Percentiles rank a stretch among this genome's conserved stretches.
These are phyloP conservation scores for Schizonepeta tenuifolia DNA, from an alignment of 257 asterid species.

Conservation along the genomic window DNA sequence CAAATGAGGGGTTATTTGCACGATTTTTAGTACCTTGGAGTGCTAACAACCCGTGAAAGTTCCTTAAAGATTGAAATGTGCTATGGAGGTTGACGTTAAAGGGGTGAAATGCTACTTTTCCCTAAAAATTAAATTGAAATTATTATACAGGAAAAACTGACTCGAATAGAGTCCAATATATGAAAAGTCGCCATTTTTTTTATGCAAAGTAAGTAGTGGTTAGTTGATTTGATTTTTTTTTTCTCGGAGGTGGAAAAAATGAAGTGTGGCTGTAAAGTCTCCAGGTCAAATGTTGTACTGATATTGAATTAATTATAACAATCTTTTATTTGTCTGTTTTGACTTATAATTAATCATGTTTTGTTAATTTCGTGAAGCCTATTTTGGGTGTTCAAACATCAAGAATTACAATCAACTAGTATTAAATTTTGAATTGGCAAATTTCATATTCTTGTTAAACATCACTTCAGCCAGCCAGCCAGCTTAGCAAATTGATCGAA, in stretches of 20 bases:
- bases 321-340: not conserved
- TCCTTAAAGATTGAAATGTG: too few species aligned
- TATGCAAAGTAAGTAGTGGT: not conserved
- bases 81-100: too few species aligned
- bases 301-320: not conserved
- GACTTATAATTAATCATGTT: not conserved
- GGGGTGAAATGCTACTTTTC: too few species aligned
- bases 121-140: not conserved
- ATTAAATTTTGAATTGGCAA: too few species aligned
- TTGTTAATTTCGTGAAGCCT: not conserved
- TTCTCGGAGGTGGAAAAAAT: conserved; percentile 4
- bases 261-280: conserved; percentile 2
- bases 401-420: too few species aligned
- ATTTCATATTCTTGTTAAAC: not conserved
- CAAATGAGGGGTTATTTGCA: too few species aligned
- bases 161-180: not conserved
- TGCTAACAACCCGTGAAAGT: too few species aligned
- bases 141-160: not conserved
- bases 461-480: not conserved
- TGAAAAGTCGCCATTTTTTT: not conserved
- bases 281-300: conserved; percentile 10
- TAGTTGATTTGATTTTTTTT: not conserved
- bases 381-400: too few species aligned
- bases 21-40: too few species aligned
- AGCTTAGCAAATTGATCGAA: not conserved